Percentiles rank a stretch among this genome's conserved stretches.
Evolutionary conservation across 2,329 filamentous ascomycete genomes (phyloP).

Genomic region (Trichothecium sympodiale): DNA sequence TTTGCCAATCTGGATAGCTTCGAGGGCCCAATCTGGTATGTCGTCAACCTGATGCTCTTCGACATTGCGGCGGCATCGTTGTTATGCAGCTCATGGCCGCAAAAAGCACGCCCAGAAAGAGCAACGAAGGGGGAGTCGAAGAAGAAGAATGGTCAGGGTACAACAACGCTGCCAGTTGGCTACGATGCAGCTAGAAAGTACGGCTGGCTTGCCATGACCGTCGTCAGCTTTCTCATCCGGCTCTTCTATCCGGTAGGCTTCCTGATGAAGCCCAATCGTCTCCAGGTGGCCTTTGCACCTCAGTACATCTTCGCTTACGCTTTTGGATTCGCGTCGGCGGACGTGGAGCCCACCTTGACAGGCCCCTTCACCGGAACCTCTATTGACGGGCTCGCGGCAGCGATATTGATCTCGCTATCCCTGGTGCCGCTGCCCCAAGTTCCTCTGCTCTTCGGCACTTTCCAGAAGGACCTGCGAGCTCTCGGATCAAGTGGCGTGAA

Average conservation of each 20-base stretch:
- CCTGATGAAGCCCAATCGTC: constrained; percentile 6
- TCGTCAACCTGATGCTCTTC: constrained; percentile 9
- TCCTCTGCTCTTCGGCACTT: neutral
- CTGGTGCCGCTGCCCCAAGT: neutral
- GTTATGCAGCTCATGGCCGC: neutral
- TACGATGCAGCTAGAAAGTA: neutral
- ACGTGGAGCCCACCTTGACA: neutral
- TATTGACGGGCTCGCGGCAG: neutral
- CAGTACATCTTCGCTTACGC: constrained; percentile 12
- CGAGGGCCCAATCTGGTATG: constrained; percentile 10
- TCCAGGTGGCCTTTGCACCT: constrained; percentile 9
- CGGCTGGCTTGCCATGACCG: constrained; percentile 5
- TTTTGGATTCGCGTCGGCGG: constrained; percentile 7
- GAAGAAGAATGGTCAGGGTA: too few species aligned
- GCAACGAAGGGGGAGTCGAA: too few species aligned
- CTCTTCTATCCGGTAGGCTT: constrained; percentile 8
- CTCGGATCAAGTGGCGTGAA: constrained; percentile 4
- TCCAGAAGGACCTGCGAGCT: neutral
- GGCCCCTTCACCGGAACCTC: neutral
- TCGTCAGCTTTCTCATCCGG: constrained; percentile 7
- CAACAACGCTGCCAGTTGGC: neutral
- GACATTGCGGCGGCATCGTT: constrained; percentile 5
- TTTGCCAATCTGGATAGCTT: constrained; percentile 4
- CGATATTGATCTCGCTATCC: neutral
- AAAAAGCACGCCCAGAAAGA: neutral